Evolutionary conservation across 495 filamentous ascomycete genomes (phyloP), one percentile per base, ranked within the genome.

Genomic region (Diplogelasinospora grovesii): DNA sequence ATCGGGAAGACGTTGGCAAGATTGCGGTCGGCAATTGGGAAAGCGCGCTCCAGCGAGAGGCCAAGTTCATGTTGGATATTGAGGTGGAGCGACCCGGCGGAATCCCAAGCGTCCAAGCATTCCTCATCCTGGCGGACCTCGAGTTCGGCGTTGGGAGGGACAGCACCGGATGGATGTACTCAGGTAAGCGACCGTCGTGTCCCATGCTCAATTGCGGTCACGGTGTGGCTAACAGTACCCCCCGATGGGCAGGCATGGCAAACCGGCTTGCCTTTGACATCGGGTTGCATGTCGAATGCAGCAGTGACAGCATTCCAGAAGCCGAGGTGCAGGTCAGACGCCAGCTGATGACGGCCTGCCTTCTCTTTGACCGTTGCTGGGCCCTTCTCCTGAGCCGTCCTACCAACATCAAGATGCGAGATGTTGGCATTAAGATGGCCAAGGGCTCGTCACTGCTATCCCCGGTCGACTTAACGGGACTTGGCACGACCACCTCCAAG

Each of bases 281-380:
- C 16, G 72, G 73, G 0, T 54, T 77, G 0, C 69, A 77, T 38
- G 54, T 70, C 22, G 61, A 66, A 48, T 57, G 49, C 38, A 43
- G 49, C 21, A 43, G 44, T 9, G 46, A 52, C 19, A 61, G 56
- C 3, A 49, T 73, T 14, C 48, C 68, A 0, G 59, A 68, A 18
- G 55, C 56, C 5, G 70, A 71, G 45, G 46, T 61, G 3, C 57
- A 64, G 25, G 62, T 69, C 34, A 51, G 70, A 14, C 61, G 60
- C 19, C 68, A 68, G 54, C 67, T 61, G 10, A 63, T 76, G 52
- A 61, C 58, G 26, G 68, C 69, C 3, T 74, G 68, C 41, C 56
- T 74, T n/a, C 57, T 71, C 37, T 68, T 71, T 39, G 71, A 77
- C 50, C 65, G 68, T 39, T 67, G 70, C 31, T 73, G 69, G 68